Base-by-base conservation (phyloP, 805 yeast species). In the Ogataea dorogensis region DNA sequence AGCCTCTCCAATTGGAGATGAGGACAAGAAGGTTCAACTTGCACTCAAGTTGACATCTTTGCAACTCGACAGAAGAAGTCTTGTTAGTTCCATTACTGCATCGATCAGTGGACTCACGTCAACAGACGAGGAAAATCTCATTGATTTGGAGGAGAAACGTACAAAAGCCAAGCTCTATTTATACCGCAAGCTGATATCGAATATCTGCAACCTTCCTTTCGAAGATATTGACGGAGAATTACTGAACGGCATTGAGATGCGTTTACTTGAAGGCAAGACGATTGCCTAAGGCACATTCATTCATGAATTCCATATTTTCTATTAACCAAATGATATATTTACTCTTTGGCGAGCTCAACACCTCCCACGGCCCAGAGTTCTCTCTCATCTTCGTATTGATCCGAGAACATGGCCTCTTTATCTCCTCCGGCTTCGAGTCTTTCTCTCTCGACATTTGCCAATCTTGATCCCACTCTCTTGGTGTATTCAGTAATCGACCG, bases 311-410 rank as follows among this genome's bases (percentile, higher is more conserved):
- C 9, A 19, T 19, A 19, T 19, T 17, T 19, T 14, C 13, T 13
- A 16, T n/a, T n/a, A 26, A 13, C 12, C 12, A 11, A 17, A 22
- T 15, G 13, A 7, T 17, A 13, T 12, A 9, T 4, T 24, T 34
- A 56, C 25, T 54, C 59, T 29, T 47, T 46, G 11, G 36, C 38
- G 23, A 74, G 31, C 40, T 78, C 84, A 40, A 77, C 77, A 27
- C 82, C 79, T 35, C 94, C 93, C 49, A 86, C 81, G 5, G 91
- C 80, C 96, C 95, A 87, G 17, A 88, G 79, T 59, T 89, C 96
- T 32, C 61, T 65, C 54, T 83, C 93, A 58, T 89, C 96, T 63
- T 88, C 97, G 51, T 74, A 75, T 52, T 86, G 74, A 57, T 89
- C 97, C 45, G 88, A 77, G 56, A 73, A 84, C 73, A 86, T 77